phyloP scores from a whole-genome alignment of 2,329 filamentous ascomycete genomes.

The Nigrospora osmanthi region DNA sequence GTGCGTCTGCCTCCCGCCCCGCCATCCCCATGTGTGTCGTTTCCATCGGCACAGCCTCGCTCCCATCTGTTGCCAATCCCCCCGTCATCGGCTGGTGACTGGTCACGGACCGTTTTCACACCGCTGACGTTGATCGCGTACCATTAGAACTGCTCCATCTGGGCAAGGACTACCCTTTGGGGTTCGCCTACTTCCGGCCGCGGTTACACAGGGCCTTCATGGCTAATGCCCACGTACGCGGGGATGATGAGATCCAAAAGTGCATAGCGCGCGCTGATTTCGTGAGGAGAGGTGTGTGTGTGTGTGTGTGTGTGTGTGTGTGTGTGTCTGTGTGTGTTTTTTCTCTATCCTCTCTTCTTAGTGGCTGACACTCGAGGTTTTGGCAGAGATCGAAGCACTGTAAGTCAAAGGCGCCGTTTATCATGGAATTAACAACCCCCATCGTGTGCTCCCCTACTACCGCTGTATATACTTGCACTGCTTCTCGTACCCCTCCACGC shows the following conservation, averaged over 20 bases:
- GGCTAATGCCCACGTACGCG: constrained; percentile 59
- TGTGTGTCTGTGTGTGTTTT: too few relatives aligned
- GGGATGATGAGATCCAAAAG: constrained; percentile 67
- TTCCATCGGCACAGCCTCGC: not conserved
- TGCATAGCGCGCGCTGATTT: constrained; percentile 75
- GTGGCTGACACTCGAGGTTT: not conserved
- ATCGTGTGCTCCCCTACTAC: too few relatives aligned
- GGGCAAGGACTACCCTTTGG: constrained; percentile 79
- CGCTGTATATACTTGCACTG: too few relatives aligned
- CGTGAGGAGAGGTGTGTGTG: constrained; percentile 73
- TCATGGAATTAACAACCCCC: not conserved
- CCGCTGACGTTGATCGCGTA: too few relatives aligned
- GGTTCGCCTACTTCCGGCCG: constrained; percentile 71
- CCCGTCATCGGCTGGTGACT: too few relatives aligned
- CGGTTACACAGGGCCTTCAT: constrained; percentile 82
- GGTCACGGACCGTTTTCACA: too few relatives aligned
- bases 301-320: too few relatives aligned
- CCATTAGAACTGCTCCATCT: constrained; percentile 70
- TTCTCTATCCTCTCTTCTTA: too few relatives aligned
- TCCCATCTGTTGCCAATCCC: too few relatives aligned
- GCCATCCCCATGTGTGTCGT: not conserved
- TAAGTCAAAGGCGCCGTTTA: constrained; percentile 40
- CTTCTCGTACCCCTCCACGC: too few relatives aligned
- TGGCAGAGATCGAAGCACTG: constrained; percentile 80
- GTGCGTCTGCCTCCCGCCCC: constrained; percentile 31